Evolutionary conservation across 2,329 filamentous ascomycete species (phyloP), one percentile per base, ranked within the genome.

Genomic region (Talaromyces sp.): DNA sequence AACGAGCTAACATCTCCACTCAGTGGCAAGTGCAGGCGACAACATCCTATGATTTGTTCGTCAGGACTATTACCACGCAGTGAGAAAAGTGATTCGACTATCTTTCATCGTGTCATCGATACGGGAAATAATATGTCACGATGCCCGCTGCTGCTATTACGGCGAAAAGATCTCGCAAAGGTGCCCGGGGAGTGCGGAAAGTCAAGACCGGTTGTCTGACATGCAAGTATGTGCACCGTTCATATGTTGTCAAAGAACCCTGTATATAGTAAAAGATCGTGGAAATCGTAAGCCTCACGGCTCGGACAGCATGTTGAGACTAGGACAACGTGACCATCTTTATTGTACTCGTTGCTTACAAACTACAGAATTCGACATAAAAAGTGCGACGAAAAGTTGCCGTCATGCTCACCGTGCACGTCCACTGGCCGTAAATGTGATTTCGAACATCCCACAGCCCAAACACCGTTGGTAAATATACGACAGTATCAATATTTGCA

Each of bases 331-430:
- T 31, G 27, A 6, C 27, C 7, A 31, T 6, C 27, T 31, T 31
- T 31, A 31, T 31, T 31, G 27, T 31, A 5, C 35, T 37, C 9
- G 10, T 37, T 37, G 13, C 35, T 37, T 19, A 63, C 52, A 58
- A 33, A 4, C 13, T 45, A 3, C 43, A 63, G 62, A 57, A 63
- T 59, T 9, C 31, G 62, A n/a, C 62, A 63, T 27, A 63, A 63
- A 39, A 63, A 63, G 62, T 63, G 62, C 54, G 62, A 63, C 33
- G 62, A 63, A 45, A 59, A 22, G 19, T 13, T 63, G 10, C 62
- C 62, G 11, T 63, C 62, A 6, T 63, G 62, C 43, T 59, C 54
- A 14, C 62, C 41, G 9, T 63, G 62, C 52, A 19, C 3, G 6
- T 41, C 62, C 16, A 63, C 62, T n/a, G 62, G 54, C 11, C 54